Conservation (phyloP, 2,329 filamentous ascomycete genomes). For the Monilinia fructicola region DNA sequence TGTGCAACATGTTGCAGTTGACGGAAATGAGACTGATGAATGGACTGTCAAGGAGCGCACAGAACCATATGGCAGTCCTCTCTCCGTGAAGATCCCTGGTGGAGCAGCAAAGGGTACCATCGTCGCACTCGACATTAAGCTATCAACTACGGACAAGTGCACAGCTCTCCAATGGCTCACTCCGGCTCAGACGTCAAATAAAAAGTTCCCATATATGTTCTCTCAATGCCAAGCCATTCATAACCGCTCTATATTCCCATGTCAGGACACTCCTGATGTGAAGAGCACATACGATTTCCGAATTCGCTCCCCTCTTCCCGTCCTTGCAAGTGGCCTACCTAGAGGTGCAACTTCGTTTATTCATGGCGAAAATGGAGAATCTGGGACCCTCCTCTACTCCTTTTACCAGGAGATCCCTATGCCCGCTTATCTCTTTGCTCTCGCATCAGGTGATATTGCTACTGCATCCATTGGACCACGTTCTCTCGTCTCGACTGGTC, state of each 20-base stretch:
- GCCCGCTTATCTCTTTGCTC: slow-evolving; percentile 90
- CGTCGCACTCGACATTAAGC: slow-evolving; percentile 60
- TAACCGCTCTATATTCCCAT: slow-evolving; percentile 89
- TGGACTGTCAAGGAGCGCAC: slow-evolving; percentile 67
- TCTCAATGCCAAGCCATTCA: slow-evolving; percentile 98
- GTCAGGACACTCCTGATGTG: slow-evolving; percentile 95
- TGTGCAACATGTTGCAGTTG: slow-evolving; percentile 68
- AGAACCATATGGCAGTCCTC: slow-evolving; percentile 72
- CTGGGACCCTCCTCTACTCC: slow-evolving; percentile 64
- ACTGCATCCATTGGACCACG: slow-evolving; percentile 83
- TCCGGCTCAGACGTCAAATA: slow-evolving; percentile 89
- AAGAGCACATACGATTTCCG: slow-evolving; percentile 94
- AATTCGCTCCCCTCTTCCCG: slow-evolving; percentile 80
- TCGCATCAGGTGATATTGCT: slow-evolving; percentile 82
- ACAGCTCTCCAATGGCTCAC: slow-evolving; percentile 95
- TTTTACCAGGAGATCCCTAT: slow-evolving; percentile 93
- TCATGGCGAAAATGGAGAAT: slow-evolving; percentile 52
- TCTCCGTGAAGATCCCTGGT: slow-evolving; percentile 62
- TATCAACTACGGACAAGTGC: slow-evolving; percentile 83
- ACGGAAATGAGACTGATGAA: slow-evolving; percentile 57
- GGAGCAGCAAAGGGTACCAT: slow-evolving; percentile 54
- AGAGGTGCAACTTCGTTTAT: slow-evolving; percentile 52
- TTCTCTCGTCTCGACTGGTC: slow-evolving; percentile 81
- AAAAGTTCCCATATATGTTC: slow-evolving; percentile 96
- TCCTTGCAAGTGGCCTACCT: slow-evolving; percentile 84